Base-by-base conservation (phyloP, 1,139 yeast species). In the Lodderomyces parapsilosis region DNA sequence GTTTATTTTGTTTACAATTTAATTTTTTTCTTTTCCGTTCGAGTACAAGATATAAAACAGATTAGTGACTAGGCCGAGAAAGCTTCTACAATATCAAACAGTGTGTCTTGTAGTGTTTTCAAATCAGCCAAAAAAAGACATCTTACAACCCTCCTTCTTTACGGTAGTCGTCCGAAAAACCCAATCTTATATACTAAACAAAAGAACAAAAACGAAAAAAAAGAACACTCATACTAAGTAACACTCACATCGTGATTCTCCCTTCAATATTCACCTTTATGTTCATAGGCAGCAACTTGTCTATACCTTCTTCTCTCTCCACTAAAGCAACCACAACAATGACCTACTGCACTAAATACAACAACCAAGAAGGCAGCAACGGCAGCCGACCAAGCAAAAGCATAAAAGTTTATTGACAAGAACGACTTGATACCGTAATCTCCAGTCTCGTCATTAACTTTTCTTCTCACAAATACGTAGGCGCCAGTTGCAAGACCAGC, bases 271-370 rank as follows among this genome's bases (percentile, higher is more conserved):
- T 28, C 31, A 42, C 48, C 53, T 49, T 44, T 41, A 43, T 65
- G 71, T 40, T 59, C 60, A 42, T 64, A 66, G 6, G 65, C 67
- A 56, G 63, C 59, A 13, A 55, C 57, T 2, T 57, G 47, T 53
- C 65, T 64, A 49, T 62, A 68, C 44, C 58, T 59, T 42, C 48
- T 63, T 49, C 71, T 63, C 18, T 65, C 63, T 3, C 68, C 59
- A 30, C 66, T 61, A 49, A 68, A 71, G 39, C 67, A 55, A 14
- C 77, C 77, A 48, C 71, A 67, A 48, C 76, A 71, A 51, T 71
- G 76, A 19, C 78, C 78, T 39, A 73, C 57, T 39, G 69, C 59
- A 43, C 65, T 65, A 51, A 71, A 57, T 7, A 67, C 38, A 8
- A 63, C 52, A 31, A 71, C 61, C 25, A 69, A 49, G 20, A 68